Percentiles rank a stretch among this genome's conserved stretches.
phyloP scores from a whole-genome alignment of 164 flowering plant genomes.

The Amborella trichopoda region DNA sequence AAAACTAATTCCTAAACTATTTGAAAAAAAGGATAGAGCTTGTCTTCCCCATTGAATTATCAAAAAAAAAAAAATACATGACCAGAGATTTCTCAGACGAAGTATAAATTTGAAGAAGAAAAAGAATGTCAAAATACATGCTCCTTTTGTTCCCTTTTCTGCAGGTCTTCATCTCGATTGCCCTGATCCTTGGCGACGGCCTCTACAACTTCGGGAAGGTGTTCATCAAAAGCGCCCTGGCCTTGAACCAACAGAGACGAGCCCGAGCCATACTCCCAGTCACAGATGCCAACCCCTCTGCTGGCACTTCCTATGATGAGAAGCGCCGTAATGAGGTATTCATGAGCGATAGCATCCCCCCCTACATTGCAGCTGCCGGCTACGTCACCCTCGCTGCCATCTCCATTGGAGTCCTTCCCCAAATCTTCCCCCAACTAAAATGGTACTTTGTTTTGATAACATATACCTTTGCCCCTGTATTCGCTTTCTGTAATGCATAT shows the following conservation, averaged over 20 bases:
- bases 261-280: constrained; percentile 2
- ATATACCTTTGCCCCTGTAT: constrained; percentile 35
- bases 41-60: no score
- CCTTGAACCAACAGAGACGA: constrained; percentile 4
- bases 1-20: no score
- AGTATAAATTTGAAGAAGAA: no score
- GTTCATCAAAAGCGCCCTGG: constrained; percentile 8
- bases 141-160: neutral
- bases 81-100: neutral
- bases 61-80: neutral
- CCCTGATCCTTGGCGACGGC: constrained; percentile 29
- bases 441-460: constrained; percentile 39
- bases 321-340: constrained; percentile 24
- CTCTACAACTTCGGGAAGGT: constrained; percentile 25
- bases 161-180: constrained; percentile 27
- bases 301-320: constrained; percentile 20
- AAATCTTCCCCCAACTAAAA: constrained; percentile 36
- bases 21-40: no score
- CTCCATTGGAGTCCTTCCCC: constrained; percentile 27
- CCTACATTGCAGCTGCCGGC: constrained; percentile 27
- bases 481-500: constrained; percentile 54
- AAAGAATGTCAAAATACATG: no score
- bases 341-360: constrained; percentile 43
- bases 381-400: constrained; percentile 25
- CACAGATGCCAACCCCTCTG: neutral